Evolutionary conservation across 2,329 filamentous ascomycete species (phyloP).

Genomic region (Plenodomus biglobosus): DNA sequence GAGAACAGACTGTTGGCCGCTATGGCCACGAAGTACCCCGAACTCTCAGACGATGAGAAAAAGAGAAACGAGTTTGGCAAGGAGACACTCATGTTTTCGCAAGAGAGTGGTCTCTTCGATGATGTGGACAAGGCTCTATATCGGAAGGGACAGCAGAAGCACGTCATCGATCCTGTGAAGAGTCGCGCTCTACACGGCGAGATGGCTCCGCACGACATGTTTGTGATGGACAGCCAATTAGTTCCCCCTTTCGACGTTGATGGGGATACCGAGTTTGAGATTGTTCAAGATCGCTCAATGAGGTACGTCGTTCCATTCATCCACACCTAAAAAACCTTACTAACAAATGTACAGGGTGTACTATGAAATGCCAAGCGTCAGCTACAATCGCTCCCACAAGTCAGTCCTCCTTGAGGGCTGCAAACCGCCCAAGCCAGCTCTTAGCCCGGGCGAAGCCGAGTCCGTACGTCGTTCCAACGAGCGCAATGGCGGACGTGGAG

Average conservation of each 20-base stretch:
- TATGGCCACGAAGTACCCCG: slow-evolving; percentile 78
- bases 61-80: slow-evolving; percentile 77
- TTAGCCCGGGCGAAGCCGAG: slow-evolving; percentile 68
- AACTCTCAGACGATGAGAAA: slow-evolving; percentile 74
- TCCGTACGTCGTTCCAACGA: slow-evolving; percentile 67
- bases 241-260: slow-evolving; percentile 73
- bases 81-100: slow-evolving; percentile 82
- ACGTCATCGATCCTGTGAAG: slow-evolving; percentile 71
- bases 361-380: slow-evolving; percentile 74
- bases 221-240: slow-evolving; percentile 82
- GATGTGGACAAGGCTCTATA: slow-evolving; percentile 85
- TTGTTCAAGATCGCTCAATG: slow-evolving; percentile 67
- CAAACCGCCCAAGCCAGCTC: slow-evolving; percentile 68
- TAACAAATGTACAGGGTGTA: slow-evolving; percentile 63
- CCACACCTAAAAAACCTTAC: slow-evolving; percentile 19
- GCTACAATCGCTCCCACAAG: slow-evolving; percentile 71
- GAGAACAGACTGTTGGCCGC: slow-evolving; percentile 81
- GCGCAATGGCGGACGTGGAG: slow-evolving; percentile 49
- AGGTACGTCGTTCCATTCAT: slow-evolving; percentile 58
- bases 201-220: slow-evolving; percentile 78
- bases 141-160: slow-evolving; percentile 68
- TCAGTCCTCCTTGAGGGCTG: slow-evolving; percentile 91
- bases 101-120: slow-evolving; percentile 81
- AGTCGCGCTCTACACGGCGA: slow-evolving; percentile 79
- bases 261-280: slow-evolving; percentile 31